Conservation (phyloP, 2,329 filamentous ascomycete genomes). For the Aspergillus piperis region DNA sequence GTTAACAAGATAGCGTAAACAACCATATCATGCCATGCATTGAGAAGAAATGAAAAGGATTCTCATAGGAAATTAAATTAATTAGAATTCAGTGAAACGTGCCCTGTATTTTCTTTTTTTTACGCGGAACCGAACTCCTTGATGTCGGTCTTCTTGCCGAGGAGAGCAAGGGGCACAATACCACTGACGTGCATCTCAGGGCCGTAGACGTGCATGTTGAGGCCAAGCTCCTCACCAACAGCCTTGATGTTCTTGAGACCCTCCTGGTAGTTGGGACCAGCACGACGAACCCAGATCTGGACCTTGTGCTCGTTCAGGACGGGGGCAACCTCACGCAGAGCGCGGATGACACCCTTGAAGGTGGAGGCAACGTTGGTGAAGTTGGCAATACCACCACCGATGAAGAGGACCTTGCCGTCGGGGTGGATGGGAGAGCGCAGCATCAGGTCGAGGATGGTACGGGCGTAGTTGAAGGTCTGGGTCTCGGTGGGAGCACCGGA, state of each 20-base stretch:
- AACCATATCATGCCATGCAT: constrained; percentile 44
- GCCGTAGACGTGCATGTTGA: constrained; percentile 90
- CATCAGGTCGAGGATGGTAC: constrained; percentile 96
- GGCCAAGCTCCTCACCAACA: constrained; percentile 87
- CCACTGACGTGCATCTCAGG: constrained; percentile 88
- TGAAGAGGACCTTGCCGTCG: constrained; percentile 98
- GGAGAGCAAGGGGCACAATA: constrained; percentile 89
- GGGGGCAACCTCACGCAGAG: constrained; percentile 84
- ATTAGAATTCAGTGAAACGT: constrained; percentile 22
- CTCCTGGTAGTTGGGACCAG: constrained; percentile 99
- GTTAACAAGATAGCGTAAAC: constrained; percentile 21
- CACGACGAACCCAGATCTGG: constrained; percentile 90
- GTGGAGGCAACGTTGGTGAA: constrained; percentile 99
- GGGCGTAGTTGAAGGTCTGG: constrained; percentile 98
- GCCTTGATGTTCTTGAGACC: constrained; percentile 99
- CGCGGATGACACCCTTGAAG: constrained; percentile 99
- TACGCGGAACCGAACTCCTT: constrained; percentile 58
- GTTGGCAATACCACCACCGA: constrained; percentile 99
- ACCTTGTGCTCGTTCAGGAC: constrained; percentile 93
- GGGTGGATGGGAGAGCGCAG: constrained; percentile 81
- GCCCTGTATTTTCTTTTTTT: constrained; percentile 10
- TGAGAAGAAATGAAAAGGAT: constrained; percentile 36
- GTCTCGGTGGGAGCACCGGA: constrained; percentile 98
- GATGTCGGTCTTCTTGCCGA: constrained; percentile 61
- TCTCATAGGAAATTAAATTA: constrained; percentile 28